A percentile compares a stretch with the other conserved stretches of the same genome.
These are phyloP conservation scores for Rhizoclosmatium sp. DNA, from an alignment of 192 early-diverging fungal species.

Conservation along the genomic window DNA sequence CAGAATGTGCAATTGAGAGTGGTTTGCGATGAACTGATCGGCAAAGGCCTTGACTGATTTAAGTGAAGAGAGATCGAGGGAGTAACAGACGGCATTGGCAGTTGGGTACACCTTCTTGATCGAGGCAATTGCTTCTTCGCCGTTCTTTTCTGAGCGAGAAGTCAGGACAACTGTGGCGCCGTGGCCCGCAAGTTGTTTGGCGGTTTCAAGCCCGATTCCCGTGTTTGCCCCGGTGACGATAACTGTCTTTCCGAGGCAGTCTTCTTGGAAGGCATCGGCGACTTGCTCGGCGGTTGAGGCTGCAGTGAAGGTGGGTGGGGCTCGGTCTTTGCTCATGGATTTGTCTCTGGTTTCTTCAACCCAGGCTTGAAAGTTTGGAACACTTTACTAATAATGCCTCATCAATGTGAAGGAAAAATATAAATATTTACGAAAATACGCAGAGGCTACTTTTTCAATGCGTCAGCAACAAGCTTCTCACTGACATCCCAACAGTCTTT, in stretches of 20 bases:
- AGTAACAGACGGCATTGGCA: slow-evolving; percentile 27
- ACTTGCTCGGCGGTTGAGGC: slow-evolving; percentile 21
- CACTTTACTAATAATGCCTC: not conserved
- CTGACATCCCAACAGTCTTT: too few species aligned
- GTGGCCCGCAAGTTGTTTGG: slow-evolving; percentile 12
- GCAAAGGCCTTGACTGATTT: slow-evolving; percentile 48
- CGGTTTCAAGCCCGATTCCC: slow-evolving; percentile 28
- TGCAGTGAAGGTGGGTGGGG: not conserved
- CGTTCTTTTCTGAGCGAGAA: slow-evolving; percentile 29
- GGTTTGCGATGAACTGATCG: slow-evolving; percentile 31
- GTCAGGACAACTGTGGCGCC: slow-evolving; percentile 33
- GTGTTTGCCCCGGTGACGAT: slow-evolving; percentile 40
- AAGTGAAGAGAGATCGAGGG: slow-evolving; percentile 47
- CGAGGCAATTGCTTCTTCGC: slow-evolving; percentile 33
- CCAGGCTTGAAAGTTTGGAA: not conserved
- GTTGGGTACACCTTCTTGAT: slow-evolving; percentile 16
- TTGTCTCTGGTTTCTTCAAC: not conserved
- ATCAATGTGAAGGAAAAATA: too few species aligned
- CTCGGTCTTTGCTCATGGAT: not conserved
- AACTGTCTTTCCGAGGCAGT: slow-evolving; percentile 29
- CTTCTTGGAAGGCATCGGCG: not conserved
- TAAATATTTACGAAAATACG: too few species aligned
- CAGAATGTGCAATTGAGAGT: slow-evolving; percentile 35
- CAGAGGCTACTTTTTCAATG: too few species aligned
- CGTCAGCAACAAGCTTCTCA: too few species aligned